Conservation (phyloP, 495 filamentous ascomycete genomes). For the Mycothermus thermophilus region DNA sequence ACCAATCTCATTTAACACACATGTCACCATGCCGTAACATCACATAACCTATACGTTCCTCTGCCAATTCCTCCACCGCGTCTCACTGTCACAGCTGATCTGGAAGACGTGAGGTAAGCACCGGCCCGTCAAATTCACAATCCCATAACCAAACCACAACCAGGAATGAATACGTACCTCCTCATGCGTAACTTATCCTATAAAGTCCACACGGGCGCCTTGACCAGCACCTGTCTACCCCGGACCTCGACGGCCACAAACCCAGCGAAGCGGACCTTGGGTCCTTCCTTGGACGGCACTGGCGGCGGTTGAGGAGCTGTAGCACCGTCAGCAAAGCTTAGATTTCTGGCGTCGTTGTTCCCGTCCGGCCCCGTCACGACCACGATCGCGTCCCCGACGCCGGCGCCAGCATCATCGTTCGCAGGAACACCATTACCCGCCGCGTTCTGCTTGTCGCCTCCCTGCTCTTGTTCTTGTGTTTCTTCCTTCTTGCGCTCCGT, state of each 20-base stretch:
- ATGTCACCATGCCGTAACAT: no score
- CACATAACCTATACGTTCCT: no score
- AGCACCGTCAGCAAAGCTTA: constrained; percentile 20
- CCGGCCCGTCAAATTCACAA: not conserved
- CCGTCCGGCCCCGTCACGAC: no score
- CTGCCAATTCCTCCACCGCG: no score
- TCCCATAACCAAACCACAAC: not conserved
- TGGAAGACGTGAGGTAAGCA: no score
- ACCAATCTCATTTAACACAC: no score
- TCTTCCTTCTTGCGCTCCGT: no score
- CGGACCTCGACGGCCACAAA: constrained; percentile 80
- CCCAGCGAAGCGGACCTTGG: constrained; percentile 63
- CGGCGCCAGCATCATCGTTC: not conserved
- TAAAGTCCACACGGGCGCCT: constrained; percentile 73
- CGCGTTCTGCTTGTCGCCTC: constrained; percentile 28
- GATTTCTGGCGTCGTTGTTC: constrained; percentile 24
- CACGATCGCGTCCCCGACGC: constrained; percentile 12
- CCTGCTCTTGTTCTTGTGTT: no score
- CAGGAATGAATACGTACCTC: not conserved
- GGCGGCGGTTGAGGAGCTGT: constrained; percentile 28
- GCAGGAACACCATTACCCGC: constrained; percentile 15
- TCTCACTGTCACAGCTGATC: no score
- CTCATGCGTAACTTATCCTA: not conserved
- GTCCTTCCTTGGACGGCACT: constrained; percentile 25
- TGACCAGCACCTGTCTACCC: constrained; percentile 67